Evolutionary conservation across 1,139 yeast species (phyloP).

Genomic region (Spathaspora sp.): DNA sequence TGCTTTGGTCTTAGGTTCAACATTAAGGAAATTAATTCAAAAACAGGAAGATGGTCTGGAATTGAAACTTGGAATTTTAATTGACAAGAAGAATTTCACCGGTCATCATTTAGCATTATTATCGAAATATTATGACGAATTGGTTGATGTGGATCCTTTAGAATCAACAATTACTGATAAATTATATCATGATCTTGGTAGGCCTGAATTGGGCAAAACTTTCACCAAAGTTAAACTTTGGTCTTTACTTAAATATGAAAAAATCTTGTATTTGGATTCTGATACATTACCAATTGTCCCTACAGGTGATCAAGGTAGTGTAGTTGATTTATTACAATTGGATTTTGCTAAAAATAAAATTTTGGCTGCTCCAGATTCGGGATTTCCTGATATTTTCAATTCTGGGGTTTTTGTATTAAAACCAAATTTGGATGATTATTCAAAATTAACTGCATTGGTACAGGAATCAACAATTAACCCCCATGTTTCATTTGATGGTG

Average conservation of each 20-base stretch:
- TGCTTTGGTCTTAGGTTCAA: slow-evolving; percentile 60
- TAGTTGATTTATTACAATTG: slow-evolving; percentile 28
- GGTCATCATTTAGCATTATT: slow-evolving; percentile 29
- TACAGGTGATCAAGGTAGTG: slow-evolving; percentile 39
- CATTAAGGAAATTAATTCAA: slow-evolving; percentile 22
- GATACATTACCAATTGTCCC: slow-evolving; percentile 69
- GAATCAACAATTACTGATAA: slow-evolving; percentile 26
- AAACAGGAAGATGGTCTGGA: slow-evolving; percentile 10
- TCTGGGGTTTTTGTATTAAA: slow-evolving; percentile 76
- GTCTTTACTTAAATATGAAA: slow-evolving; percentile 54
- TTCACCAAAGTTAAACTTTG: slow-evolving; percentile 75
- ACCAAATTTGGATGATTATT: slow-evolving; percentile 52
- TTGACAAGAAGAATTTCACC: slow-evolving; percentile 31
- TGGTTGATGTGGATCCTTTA: slow-evolving; percentile 31
- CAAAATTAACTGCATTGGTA: slow-evolving; percentile 41
- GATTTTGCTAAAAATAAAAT: slow-evolving; percentile 41
- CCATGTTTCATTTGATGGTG: slow-evolving; percentile 77
- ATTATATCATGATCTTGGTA: slow-evolving; percentile 42
- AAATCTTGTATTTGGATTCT: slow-evolving; percentile 74
- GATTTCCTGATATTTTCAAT: slow-evolving; percentile 96
- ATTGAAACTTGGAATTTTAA: slow-evolving; percentile 31
- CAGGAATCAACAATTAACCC: slow-evolving; percentile 18
- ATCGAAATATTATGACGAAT: slow-evolving; percentile 27
- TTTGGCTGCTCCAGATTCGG: slow-evolving; percentile 85
- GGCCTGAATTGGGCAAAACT: slow-evolving; percentile 76